Conservation (phyloP, 495 filamentous ascomycete species). For the Melanomma pulvis-pyrius region DNA sequence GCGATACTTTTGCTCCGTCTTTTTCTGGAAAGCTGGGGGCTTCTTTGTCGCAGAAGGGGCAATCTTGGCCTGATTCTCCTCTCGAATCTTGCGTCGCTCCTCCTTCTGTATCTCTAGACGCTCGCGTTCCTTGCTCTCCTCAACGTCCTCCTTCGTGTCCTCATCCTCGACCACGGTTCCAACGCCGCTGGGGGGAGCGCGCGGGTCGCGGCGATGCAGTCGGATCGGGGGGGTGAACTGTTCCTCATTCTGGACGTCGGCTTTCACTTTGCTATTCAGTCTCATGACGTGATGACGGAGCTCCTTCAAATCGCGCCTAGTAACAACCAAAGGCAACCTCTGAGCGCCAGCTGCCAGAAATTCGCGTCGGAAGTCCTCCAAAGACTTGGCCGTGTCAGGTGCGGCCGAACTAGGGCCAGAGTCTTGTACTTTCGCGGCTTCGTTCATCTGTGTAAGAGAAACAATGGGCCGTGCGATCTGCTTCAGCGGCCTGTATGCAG, state of each 20-base stretch:
- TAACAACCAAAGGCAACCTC: constrained; percentile 74
- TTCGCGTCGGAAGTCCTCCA: constrained; percentile 19
- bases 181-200: constrained; percentile 57
- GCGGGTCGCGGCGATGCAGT: constrained; percentile 87
- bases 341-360: constrained; percentile 49
- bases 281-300: constrained; percentile 84
- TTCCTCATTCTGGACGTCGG: constrained; percentile 74
- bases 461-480: constrained; percentile 25
- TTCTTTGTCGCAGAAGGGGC: constrained; percentile 70
- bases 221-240: constrained; percentile 87
- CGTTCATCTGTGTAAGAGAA: constrained; percentile 27
- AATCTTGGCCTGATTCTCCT: constrained; percentile 82
- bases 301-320: constrained; percentile 76
- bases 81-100: constrained; percentile 79
- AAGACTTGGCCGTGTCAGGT: constrained; percentile 45
- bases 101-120: constrained; percentile 68
- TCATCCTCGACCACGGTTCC: constrained; percentile 51
- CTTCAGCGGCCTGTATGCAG: constrained; percentile 29
- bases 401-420: constrained; percentile 44
- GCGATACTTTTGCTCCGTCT: constrained; percentile 64
- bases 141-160: constrained; percentile 54
- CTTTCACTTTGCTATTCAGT: constrained; percentile 60
- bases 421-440: background rate
- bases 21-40: constrained; percentile 70
- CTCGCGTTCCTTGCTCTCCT: constrained; percentile 70